Conservation (phyloP, 306 rosid species). For the Gastrolobium villosum region DNA sequence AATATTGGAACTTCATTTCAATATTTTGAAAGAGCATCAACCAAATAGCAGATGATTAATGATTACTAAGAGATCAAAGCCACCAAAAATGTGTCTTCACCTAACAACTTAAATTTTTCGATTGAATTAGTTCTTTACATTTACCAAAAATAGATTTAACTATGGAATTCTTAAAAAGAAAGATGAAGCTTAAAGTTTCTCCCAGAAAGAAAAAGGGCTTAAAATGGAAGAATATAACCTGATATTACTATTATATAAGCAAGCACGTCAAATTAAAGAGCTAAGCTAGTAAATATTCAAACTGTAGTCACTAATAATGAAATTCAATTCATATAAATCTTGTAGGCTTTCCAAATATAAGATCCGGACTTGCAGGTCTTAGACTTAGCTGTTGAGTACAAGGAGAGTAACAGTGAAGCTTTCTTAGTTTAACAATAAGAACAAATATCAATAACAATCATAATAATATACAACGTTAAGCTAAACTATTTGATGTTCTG, state of each 20-base stretch:
- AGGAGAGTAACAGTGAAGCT: conserved; percentile 1
- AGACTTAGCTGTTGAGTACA: conserved; percentile 22
- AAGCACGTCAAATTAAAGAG: conserved; percentile 6
- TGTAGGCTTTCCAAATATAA: conserved; percentile 11
- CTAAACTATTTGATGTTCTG: conserved; percentile 14
- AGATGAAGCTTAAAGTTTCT: conserved; percentile 21
- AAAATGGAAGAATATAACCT: background rate
- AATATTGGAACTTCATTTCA: conserved; percentile 37
- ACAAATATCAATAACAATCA: background rate
- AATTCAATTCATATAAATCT: conserved; percentile 15
- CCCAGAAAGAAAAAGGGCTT: background rate
- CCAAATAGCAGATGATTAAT: conserved; percentile 27
- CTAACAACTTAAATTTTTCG: too few relatives aligned
- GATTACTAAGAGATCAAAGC: background rate
- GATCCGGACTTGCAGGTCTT: conserved; percentile 1
- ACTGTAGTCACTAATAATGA: conserved; percentile 1
- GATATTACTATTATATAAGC: background rate
- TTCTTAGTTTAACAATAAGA: conserved; percentile 24
- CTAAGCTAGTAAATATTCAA: background rate
- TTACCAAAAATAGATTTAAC: background rate
- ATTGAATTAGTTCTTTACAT: too few relatives aligned
- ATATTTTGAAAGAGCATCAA: conserved; percentile 37
- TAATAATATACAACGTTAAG: conserved; percentile 8
- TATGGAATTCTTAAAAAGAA: background rate
- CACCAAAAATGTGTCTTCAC: background rate